Conservation (phyloP, 2,329 filamentous ascomycete genomes). For the Fusarium succisae region DNA sequence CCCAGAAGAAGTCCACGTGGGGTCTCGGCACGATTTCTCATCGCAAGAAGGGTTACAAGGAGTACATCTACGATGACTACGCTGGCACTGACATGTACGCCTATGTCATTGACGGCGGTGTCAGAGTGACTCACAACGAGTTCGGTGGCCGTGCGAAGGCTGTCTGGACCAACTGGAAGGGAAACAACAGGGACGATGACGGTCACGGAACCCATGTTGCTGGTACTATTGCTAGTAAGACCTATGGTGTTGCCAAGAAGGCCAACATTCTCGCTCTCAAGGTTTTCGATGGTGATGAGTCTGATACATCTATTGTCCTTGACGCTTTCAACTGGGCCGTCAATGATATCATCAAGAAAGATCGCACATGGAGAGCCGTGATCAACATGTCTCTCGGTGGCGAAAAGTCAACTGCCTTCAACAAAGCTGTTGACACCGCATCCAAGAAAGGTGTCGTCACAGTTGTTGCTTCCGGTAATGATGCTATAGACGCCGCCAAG, state of each 20-base stretch:
- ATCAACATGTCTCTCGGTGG: conserved; percentile 56
- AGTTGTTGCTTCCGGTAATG: conserved; percentile 48
- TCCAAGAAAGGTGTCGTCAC: conserved; percentile 47
- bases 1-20: conserved; percentile 12
- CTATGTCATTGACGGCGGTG: conserved; percentile 26
- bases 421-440: conserved; percentile 35
- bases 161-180: conserved; percentile 16
- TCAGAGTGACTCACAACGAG: conserved; percentile 14
- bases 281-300: conserved; percentile 46
- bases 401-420: conserved; percentile 11
- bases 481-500: conserved; percentile 7
- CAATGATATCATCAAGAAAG: conserved; percentile 45
- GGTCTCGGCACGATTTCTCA: conserved; percentile 27
- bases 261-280: conserved; percentile 54
- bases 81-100: conserved; percentile 22
- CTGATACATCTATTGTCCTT: conserved; percentile 40
- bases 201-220: conserved; percentile 36
- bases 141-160: conserved; percentile 15
- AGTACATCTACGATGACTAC: conserved; percentile 21
- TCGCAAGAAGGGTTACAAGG: conserved; percentile 2
- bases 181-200: not conserved
- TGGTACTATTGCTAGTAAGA: conserved; percentile 32
- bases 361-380: conserved; percentile 47
- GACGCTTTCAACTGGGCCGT: conserved; percentile 50
- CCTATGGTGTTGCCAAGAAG: conserved; percentile 50